A percentile compares a stretch with the other conserved stretches of the same genome.
Conservation (phyloP, 352 stramenopile species). For the Phytophthora pini region DNA sequence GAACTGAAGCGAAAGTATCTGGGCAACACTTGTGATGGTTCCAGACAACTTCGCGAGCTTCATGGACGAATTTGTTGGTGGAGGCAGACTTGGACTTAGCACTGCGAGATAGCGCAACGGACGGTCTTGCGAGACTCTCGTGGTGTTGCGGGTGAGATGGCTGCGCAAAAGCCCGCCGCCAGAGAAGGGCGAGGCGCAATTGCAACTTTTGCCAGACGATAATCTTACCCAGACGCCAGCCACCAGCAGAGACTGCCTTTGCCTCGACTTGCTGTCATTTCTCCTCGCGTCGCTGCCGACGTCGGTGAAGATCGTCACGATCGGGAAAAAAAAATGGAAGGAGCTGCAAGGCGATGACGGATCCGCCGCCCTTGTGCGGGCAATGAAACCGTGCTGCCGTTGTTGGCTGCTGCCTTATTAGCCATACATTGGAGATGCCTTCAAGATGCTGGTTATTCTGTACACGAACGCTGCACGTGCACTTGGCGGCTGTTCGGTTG, state of each 20-base stretch:
- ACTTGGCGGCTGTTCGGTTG: conserved; percentile 27
- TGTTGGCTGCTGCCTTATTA: too few species aligned
- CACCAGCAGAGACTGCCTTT: conserved; percentile 5
- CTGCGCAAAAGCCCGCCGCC: conserved; percentile 16
- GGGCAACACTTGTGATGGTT: conserved; percentile 31
- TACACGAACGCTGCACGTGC: too few species aligned
- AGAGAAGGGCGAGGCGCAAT: conserved; percentile 19
- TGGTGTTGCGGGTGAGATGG: conserved; percentile 11
- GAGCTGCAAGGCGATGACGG: too few species aligned
- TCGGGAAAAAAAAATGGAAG: neutral
- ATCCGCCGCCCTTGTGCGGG: too few species aligned
- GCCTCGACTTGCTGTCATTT: conserved; percentile 2
- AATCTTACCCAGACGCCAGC: conserved; percentile 26
- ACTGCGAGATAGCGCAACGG: neutral
- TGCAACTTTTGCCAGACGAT: conserved; percentile 8
- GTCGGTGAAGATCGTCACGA: conserved; percentile 1
- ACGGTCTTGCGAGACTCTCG: conserved; percentile 1
- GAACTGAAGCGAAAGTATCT: conserved; percentile 14
- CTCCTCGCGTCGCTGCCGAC: neutral
- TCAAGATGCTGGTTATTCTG: too few species aligned
- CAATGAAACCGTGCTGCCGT: too few species aligned
- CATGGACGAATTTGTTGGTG: too few species aligned
- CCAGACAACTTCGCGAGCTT: conserved; percentile 1
- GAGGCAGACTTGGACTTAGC: neutral
- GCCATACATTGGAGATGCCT: neutral